Evolutionary conservation across 2,329 filamentous ascomycete genomes (phyloP).

Genomic region (Penicillium freii): DNA sequence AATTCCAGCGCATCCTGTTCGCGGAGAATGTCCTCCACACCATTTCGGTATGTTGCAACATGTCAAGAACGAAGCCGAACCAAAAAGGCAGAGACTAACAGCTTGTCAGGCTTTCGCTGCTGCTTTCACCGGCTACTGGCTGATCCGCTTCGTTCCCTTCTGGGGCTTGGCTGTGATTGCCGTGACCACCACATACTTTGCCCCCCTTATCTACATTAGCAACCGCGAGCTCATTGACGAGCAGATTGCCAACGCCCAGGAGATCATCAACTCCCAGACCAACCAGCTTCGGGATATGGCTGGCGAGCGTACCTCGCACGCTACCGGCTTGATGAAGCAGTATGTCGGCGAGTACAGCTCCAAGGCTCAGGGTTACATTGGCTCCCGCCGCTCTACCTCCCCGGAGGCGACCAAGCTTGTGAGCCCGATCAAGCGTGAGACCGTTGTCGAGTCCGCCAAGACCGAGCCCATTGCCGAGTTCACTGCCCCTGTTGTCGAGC

Average conservation of each 20-base stretch:
- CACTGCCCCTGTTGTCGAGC: slow-evolving; percentile 39
- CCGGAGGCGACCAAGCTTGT: slow-evolving; percentile 33
- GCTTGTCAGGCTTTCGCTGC: slow-evolving; percentile 55
- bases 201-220: slow-evolving; percentile 62
- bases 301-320: slow-evolving; percentile 58
- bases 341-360: slow-evolving; percentile 60
- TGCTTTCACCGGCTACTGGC: slow-evolving; percentile 60
- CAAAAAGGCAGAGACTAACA: background rate
- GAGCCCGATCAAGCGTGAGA: slow-evolving; percentile 12
- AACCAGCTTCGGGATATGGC: slow-evolving; percentile 60
- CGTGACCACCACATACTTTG: slow-evolving; percentile 57
- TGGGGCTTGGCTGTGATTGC: slow-evolving; percentile 62
- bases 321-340: slow-evolving; percentile 56
- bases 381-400: slow-evolving; percentile 35
- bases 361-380: slow-evolving; percentile 59
- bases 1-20: slow-evolving; percentile 65
- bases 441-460: slow-evolving; percentile 8
- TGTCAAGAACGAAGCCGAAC: background rate
- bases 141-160: slow-evolving; percentile 64
- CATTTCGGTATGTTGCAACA: slow-evolving; percentile 51
- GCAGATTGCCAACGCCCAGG: slow-evolving; percentile 55
- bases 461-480: slow-evolving; percentile 14
- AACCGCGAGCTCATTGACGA: slow-evolving; percentile 64
- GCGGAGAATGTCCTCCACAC: slow-evolving; percentile 64
- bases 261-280: slow-evolving; percentile 58